These are phyloP conservation scores for Syncephalis plumigaleata DNA, from an alignment of 371 early-diverging fungal genomes.

Conservation along the genomic window DNA sequence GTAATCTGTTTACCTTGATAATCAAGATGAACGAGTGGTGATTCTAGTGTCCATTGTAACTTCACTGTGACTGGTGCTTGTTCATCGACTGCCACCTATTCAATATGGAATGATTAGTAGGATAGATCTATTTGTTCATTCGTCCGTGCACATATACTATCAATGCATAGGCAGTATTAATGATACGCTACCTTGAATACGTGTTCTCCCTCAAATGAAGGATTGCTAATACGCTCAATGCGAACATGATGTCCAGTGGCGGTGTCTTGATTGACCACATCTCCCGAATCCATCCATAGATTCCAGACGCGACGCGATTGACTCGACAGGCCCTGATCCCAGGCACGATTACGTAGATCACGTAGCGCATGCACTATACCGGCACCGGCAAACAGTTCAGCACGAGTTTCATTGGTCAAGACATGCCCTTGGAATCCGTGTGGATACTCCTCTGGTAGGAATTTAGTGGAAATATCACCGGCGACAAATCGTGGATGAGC, in stretches of 20 bases:
- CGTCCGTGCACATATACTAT: too few species aligned
- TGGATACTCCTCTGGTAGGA: slow-evolving; percentile 83
- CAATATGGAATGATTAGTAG: too few species aligned
- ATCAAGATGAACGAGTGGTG: slow-evolving; percentile 44
- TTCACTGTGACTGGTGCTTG: slow-evolving; percentile 21
- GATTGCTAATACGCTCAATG: too few species aligned
- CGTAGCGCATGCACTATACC: slow-evolving; percentile 52
- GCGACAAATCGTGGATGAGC: slow-evolving; percentile 51
- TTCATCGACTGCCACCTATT: slow-evolving; percentile 19
- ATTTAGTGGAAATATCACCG: slow-evolving; percentile 76
- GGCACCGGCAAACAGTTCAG: slow-evolving; percentile 41
- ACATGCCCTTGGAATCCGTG: slow-evolving; percentile 68
- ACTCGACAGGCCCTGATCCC: slow-evolving; percentile 13
- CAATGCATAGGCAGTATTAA: not conserved
- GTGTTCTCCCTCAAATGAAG: slow-evolving; percentile 2
- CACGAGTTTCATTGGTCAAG: slow-evolving; percentile 20
- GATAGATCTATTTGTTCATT: too few species aligned
- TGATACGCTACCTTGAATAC: slow-evolving; percentile 12
- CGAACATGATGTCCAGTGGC: slow-evolving; percentile 7
- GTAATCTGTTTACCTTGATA: slow-evolving; percentile 18
- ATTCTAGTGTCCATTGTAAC: slow-evolving; percentile 53
- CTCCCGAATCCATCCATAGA: slow-evolving; percentile 22
- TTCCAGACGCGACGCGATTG: slow-evolving; percentile 21
- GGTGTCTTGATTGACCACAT: slow-evolving; percentile 13
- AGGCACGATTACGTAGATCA: slow-evolving; percentile 36